Evolutionary conservation across 2,329 filamentous ascomycete species (phyloP).

Genomic region (Arthrobotrys pseudoclavata): DNA sequence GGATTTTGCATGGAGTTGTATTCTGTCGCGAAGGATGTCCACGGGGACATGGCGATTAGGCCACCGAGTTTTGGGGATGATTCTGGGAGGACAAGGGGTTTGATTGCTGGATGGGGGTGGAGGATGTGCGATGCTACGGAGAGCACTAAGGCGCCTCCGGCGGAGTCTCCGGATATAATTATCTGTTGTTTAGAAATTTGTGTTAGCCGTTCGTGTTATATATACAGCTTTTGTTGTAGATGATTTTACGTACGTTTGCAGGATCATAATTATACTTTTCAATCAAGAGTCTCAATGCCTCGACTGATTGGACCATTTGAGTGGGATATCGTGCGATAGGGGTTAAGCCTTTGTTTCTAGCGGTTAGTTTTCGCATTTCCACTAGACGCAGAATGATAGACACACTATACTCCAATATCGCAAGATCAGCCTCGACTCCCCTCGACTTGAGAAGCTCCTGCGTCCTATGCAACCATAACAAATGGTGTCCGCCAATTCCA

Average conservation of each 20-base stretch:
- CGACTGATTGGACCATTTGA: constrained; percentile 45
- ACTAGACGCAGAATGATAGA: not conserved
- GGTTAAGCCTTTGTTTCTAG: constrained; percentile 33
- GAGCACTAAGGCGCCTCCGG: constrained; percentile 70
- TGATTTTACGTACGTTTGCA: constrained; percentile 37
- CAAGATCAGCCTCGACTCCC: constrained; percentile 37
- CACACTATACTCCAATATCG: constrained; percentile 52
- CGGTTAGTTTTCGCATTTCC: not conserved
- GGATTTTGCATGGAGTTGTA: constrained; percentile 68
- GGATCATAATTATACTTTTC: constrained; percentile 44
- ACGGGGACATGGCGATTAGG: constrained; percentile 72
- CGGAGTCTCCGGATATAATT: constrained; percentile 71
- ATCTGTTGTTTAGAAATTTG: constrained; percentile 82
- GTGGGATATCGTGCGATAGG: constrained; percentile 46
- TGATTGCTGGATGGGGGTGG: constrained; percentile 72
- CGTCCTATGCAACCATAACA: constrained; percentile 29
- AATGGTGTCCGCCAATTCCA: constrained; percentile 34
- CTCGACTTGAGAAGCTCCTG: constrained; percentile 34
- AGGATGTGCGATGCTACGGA: constrained; percentile 69
- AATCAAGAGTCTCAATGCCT: constrained; percentile 42
- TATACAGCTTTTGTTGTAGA: constrained; percentile 68
- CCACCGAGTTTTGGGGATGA: constrained; percentile 69
- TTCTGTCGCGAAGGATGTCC: constrained; percentile 70
- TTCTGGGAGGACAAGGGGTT: constrained; percentile 64
- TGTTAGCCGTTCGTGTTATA: too few species aligned